Conservation (phyloP, 1,139 yeast genomes). For the Sugiyamaella paludigena region DNA sequence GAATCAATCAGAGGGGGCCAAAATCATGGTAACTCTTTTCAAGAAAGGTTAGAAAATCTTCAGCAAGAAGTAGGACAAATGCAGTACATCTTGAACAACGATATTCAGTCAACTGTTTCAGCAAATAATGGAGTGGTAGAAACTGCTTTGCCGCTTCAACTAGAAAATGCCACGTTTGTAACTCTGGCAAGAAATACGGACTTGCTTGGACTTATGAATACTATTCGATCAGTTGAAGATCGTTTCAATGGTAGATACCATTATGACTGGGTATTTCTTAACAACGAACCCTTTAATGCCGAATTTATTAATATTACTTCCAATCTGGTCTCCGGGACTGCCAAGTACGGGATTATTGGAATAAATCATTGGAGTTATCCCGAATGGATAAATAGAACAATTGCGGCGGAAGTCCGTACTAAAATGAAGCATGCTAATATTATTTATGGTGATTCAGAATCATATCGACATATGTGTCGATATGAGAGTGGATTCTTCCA, state of each 20-base stretch:
- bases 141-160: background rate
- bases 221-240: conserved; percentile 65
- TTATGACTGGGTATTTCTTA: conserved; percentile 80
- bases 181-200: conserved; percentile 66
- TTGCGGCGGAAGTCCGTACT: conserved; percentile 53
- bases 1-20: no score
- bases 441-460: conserved; percentile 67
- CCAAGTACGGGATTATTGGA: conserved; percentile 64
- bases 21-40: no score
- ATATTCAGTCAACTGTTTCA: no score
- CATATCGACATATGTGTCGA: conserved; percentile 88
- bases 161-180: conserved; percentile 58
- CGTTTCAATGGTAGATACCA: conserved; percentile 63
- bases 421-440: conserved; percentile 47
- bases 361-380: conserved; percentile 73
- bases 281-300: conserved; percentile 57
- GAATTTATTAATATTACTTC: conserved; percentile 47
- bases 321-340: conserved; percentile 55
- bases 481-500: conserved; percentile 83
- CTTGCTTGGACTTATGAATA: conserved; percentile 50
- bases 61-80: no score
- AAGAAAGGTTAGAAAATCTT: no score
- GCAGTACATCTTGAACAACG: no score
- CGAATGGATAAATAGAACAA: conserved; percentile 55
- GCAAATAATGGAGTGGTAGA: no score